phyloP scores from a whole-genome alignment of 306 rosid genomes.

The Argentina anserina region DNA sequence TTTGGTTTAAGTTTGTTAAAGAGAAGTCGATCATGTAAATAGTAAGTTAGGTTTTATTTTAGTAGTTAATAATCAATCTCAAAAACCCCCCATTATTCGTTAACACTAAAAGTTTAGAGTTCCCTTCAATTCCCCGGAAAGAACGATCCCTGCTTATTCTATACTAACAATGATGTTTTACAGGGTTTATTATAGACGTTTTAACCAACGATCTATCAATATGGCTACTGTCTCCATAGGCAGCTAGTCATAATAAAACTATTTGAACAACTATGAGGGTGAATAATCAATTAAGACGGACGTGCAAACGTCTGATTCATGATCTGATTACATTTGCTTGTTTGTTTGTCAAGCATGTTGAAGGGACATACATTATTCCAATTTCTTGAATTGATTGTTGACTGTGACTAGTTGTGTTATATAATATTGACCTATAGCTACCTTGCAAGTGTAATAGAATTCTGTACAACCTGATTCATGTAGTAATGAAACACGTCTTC shows the following conservation, averaged over 20 bases:
- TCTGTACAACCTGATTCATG: too few species aligned
- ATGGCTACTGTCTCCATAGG: background rate
- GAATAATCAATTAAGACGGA: background rate
- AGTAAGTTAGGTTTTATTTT: too few species aligned
- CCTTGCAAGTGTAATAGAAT: background rate
- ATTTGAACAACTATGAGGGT: background rate
- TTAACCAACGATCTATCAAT: too few species aligned
- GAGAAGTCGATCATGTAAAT: too few species aligned
- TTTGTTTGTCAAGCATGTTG: background rate
- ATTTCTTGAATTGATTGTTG: constrained; percentile 14
- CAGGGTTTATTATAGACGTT: too few species aligned
- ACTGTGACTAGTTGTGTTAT: background rate
- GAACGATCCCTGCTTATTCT: too few species aligned
- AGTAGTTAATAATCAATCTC: too few species aligned
- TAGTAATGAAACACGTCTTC: constrained; percentile 3
- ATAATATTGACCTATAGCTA: background rate
- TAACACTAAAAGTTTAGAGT: too few species aligned
- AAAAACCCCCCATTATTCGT: too few species aligned
- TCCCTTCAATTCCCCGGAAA: too few species aligned
- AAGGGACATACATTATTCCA: background rate
- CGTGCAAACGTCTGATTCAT: background rate
- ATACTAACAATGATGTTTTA: too few species aligned
- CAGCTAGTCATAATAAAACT: background rate
- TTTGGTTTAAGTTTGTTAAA: too few species aligned
- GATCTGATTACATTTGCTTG: background rate